Percentiles rank a stretch among this genome's conserved stretches.
These are phyloP conservation scores for Hemisphaericaspora xylanilytica DNA, from an alignment of 1,139 yeast genomes.

Conservation along the genomic window DNA sequence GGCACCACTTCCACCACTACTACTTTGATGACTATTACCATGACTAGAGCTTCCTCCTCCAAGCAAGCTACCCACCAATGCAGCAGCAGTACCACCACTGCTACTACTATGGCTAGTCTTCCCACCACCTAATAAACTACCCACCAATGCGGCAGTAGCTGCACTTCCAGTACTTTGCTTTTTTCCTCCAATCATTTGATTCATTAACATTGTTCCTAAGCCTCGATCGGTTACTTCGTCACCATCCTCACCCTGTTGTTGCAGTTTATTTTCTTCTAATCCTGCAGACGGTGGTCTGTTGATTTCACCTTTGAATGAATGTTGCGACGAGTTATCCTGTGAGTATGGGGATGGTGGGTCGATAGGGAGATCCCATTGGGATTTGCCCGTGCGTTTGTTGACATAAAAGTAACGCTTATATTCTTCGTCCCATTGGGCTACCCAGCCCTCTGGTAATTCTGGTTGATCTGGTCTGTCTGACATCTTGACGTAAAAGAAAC, in stretches of 20 bases:
- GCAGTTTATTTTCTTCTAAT: constrained; percentile 1
- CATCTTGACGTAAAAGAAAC: too few species aligned
- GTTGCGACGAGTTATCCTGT: constrained; percentile 3
- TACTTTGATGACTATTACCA: background rate
- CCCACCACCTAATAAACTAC: constrained; percentile 10
- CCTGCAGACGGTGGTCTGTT: constrained; percentile 4
- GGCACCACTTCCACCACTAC: constrained; percentile 3
- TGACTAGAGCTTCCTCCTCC: constrained; percentile 1
- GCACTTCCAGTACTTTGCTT: constrained; percentile 6
- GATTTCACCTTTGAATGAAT: constrained; percentile 4
- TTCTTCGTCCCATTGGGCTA: constrained; percentile 30
- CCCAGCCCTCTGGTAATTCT: constrained; percentile 27
- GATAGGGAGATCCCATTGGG: constrained; percentile 21
- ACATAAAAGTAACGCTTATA: constrained; percentile 24
- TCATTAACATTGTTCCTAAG: constrained; percentile 14
- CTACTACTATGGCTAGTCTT: constrained; percentile 5
- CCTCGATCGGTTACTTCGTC: constrained; percentile 13
- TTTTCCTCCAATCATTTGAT: constrained; percentile 13
- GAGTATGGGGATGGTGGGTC: constrained; percentile 10
- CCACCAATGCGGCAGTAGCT: constrained; percentile 13
- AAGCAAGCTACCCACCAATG: constrained; percentile 9
- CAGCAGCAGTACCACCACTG: constrained; percentile 6
- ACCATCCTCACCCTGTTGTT: background rate
- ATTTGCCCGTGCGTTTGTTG: constrained; percentile 21
- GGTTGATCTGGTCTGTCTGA: constrained; percentile 12